phyloP scores from a whole-genome alignment of 1,284 basidiomycete genomes.

The Taiwanofungus camphoratus region DNA sequence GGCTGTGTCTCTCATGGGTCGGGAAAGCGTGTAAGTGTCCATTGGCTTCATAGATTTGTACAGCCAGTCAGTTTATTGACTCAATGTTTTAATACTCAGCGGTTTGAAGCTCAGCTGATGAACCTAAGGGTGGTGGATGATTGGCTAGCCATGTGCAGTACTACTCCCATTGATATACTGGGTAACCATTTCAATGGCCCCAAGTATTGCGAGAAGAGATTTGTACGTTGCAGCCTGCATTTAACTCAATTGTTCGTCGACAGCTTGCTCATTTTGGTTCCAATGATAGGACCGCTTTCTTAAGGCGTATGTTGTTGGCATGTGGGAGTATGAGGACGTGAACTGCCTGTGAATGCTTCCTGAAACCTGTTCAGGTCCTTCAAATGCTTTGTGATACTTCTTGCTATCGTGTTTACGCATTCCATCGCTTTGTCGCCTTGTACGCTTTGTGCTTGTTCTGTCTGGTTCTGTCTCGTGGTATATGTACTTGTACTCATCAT shows the following conservation, averaged over 20 bases:
- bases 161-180: slow-evolving; percentile 3
- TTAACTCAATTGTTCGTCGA: not conserved
- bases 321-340: not conserved
- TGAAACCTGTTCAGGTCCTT: too few relatives aligned
- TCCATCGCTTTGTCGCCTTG: too few relatives aligned
- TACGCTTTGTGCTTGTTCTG: too few relatives aligned
- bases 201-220: slow-evolving; percentile 1
- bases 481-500: too few relatives aligned
- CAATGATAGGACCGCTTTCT: not conserved
- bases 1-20: not conserved
- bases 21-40: not conserved
- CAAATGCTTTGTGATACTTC: too few relatives aligned
- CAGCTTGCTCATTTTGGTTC: not conserved
- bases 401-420: too few relatives aligned
- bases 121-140: slow-evolving; percentile 6
- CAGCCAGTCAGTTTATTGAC: too few relatives aligned
- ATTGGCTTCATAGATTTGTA: not conserved
- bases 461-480: too few relatives aligned
- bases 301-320: not conserved
- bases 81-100: slow-evolving; percentile 4
- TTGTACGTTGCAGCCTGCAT: not conserved
- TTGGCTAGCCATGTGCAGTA: slow-evolving; percentile 9
- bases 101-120: slow-evolving; percentile 4
- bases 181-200: not conserved
- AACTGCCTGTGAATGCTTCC: not conserved